phyloP scores from a whole-genome alignment of 2,329 filamentous ascomycete genomes.

The Paecilomyces sp. region DNA sequence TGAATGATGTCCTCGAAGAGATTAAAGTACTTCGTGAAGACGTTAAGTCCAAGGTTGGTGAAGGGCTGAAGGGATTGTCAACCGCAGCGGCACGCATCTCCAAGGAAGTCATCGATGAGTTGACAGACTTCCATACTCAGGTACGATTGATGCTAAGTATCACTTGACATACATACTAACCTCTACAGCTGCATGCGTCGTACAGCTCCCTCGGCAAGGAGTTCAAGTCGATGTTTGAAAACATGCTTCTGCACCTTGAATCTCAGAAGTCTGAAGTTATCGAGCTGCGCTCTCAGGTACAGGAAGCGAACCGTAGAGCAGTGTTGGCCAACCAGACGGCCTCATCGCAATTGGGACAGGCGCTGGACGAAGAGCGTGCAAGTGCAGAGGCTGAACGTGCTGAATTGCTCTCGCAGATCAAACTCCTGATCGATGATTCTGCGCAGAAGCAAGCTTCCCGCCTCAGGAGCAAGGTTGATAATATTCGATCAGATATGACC shows the following conservation, averaged over 20 bases:
- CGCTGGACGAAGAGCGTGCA: constrained; percentile 68
- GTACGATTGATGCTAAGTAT: constrained; percentile 23
- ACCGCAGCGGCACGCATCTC: constrained; percentile 81
- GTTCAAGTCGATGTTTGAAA: constrained; percentile 79
- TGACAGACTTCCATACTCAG: constrained; percentile 73
- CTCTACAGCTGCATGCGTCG: constrained; percentile 63
- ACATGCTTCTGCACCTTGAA: constrained; percentile 65
- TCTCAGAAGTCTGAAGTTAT: constrained; percentile 72
- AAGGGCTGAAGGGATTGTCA: constrained; percentile 76
- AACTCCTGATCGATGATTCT: constrained; percentile 66
- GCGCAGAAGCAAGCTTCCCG: constrained; percentile 67
- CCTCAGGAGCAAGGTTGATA: constrained; percentile 55
- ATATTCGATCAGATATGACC: constrained; percentile 58
- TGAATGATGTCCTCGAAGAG: constrained; percentile 87
- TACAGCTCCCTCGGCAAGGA: constrained; percentile 79
- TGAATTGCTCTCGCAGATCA: constrained; percentile 68
- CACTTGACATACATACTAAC: constrained; percentile 9
- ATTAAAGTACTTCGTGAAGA: constrained; percentile 84
- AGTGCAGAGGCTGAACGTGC: constrained; percentile 67
- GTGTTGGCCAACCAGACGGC: constrained; percentile 62
- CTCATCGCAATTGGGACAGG: constrained; percentile 59
- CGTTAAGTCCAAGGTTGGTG: constrained; percentile 77
- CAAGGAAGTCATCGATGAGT: constrained; percentile 77
- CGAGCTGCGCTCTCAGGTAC: constrained; percentile 62
- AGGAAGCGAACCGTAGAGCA: constrained; percentile 60